Evolutionary conservation across 2,329 filamentous ascomycete species (phyloP).

Genomic region (Penicillium sp.): DNA sequence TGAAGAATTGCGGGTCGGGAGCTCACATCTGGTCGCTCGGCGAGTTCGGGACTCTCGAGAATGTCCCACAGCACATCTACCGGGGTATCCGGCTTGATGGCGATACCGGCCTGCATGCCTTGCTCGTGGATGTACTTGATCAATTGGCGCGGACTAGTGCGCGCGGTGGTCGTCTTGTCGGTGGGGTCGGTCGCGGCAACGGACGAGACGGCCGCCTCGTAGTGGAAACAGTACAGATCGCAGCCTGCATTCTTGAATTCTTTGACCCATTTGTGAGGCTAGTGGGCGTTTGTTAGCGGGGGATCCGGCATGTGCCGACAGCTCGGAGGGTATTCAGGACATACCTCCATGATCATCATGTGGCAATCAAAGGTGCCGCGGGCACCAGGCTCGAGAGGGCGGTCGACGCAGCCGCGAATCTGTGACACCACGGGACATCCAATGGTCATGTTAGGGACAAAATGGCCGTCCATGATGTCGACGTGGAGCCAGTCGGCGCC

Average conservation of each 20-base stretch:
- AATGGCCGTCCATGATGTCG: conserved; percentile 98
- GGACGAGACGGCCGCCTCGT: conserved; percentile 84
- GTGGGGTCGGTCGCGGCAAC: conserved; percentile 79
- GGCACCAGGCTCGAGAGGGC: conserved; percentile 65
- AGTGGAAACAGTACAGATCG: conserved; percentile 99
- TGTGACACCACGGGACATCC: conserved; percentile 93
- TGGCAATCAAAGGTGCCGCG: conserved; percentile 98
- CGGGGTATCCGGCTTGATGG: conserved; percentile 87
- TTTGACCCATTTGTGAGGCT: conserved; percentile 98
- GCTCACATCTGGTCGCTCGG: conserved; percentile 83
- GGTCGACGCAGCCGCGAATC: conserved; percentile 81
- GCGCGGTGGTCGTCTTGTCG: conserved; percentile 60
- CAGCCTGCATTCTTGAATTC: conserved; percentile 92
- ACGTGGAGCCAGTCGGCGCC: conserved; percentile 93
- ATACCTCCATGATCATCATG: conserved; percentile 99
- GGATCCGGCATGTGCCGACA: conserved; percentile 2
- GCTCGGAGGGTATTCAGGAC: conserved; percentile 10
- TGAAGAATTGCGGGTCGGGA: conserved; percentile 1
- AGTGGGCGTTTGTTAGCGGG: conserved; percentile 4
- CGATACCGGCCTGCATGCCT: conserved; percentile 87
- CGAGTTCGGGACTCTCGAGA: conserved; percentile 67
- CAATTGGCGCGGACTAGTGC: conserved; percentile 79
- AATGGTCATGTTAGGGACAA: conserved; percentile 98
- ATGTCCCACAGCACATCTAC: conserved; percentile 93
- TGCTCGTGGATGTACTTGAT: conserved; percentile 86